A percentile compares a stretch with the other conserved stretches of the same genome.
phyloP scores from a whole-genome alignment of 2,329 filamentous ascomycete species.

The Tolypocladium endophyticum region DNA sequence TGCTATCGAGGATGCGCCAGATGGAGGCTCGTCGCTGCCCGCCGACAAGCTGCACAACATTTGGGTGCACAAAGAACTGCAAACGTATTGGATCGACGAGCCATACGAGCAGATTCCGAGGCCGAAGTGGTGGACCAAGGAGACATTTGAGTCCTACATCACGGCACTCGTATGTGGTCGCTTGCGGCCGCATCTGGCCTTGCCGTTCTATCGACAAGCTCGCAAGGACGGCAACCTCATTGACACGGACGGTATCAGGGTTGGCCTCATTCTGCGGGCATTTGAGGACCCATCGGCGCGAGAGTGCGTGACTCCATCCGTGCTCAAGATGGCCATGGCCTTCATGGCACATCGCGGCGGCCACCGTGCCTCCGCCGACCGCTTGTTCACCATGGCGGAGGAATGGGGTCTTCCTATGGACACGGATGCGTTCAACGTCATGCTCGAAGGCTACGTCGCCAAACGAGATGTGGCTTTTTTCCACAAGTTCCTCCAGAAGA shows the following conservation, averaged over 20 bases:
- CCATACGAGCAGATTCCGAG: constrained; percentile 27
- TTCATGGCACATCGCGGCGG: constrained; percentile 27
- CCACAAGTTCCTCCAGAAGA: constrained; percentile 25
- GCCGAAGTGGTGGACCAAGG: constrained; percentile 29
- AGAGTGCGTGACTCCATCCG: constrained; percentile 23
- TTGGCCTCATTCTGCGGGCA: constrained; percentile 25
- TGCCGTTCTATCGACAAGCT: constrained; percentile 22
- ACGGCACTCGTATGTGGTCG: constrained; percentile 26
- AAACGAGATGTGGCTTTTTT: constrained; percentile 31
- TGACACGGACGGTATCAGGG: constrained; percentile 26
- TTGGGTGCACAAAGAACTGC: constrained; percentile 23
- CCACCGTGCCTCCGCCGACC: constrained; percentile 20
- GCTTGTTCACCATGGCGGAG: constrained; percentile 26
- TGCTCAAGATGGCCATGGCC: constrained; percentile 32
- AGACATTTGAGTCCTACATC: constrained; percentile 32
- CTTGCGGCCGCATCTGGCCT: constrained; percentile 19
- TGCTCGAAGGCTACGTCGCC: constrained; percentile 29
- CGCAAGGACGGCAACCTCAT: constrained; percentile 15
- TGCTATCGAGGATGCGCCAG: constrained; percentile 15
- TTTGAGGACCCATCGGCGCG: constrained; percentile 25
- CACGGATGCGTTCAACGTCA: constrained; percentile 35
- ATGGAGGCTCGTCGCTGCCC: constrained; percentile 12
- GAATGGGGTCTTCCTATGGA: constrained; percentile 29
- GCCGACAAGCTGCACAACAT: constrained; percentile 14
- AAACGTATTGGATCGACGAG: constrained; percentile 17